Base-by-base conservation (phyloP, 1,139 yeast genomes). In the Yamadazyma taylorii region DNA sequence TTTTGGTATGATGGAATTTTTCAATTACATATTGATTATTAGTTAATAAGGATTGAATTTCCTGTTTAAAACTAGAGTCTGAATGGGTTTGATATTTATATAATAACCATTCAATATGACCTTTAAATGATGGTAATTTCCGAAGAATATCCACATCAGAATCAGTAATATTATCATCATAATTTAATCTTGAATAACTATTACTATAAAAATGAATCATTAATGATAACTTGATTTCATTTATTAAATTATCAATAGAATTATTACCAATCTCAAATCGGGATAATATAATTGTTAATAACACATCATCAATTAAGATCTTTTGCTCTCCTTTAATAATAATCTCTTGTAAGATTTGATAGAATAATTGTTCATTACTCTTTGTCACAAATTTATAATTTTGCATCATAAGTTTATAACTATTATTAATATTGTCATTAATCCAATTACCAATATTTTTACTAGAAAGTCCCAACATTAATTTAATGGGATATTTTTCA, bases 141-240 rank as follows among this genome's bases (percentile, higher is more conserved):
- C 69, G 52, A 30, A 71, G 50, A 3, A 57, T 56, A 8, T 50
- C 55, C 4, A 38, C 38, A 34, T 47, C 48, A 11, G 19, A 8
- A 32, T 5, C 9, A 7, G 40, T 24, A 9, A 33, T 27, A 12
- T 44, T 23, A 19, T 12, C 45, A 16, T 42, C 39, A 2, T 37
- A 51, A 9, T 53, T 41, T 15, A 73, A 63, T 1, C 75, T 58
- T 0, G 85, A 69, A 37, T 81, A 69, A 1, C 92, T 88, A 60
- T 80, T 83, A 41, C 78, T 80, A 52, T 76, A 85, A 55, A 78
- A 85, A 51, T 82, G 84, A 4, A 81, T 72, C 87, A 86, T 81
- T 49, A 80, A 70, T 19, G 81, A 63, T 42, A 84, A 67, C 48
- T 80, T 81, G 45, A 86, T 61, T 32, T 76, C 73, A 12, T 77